Percentiles rank a stretch among this genome's conserved stretches.
Conservation (phyloP, 495 filamentous ascomycete genomes). For the Penicillium bovifimosum region DNA sequence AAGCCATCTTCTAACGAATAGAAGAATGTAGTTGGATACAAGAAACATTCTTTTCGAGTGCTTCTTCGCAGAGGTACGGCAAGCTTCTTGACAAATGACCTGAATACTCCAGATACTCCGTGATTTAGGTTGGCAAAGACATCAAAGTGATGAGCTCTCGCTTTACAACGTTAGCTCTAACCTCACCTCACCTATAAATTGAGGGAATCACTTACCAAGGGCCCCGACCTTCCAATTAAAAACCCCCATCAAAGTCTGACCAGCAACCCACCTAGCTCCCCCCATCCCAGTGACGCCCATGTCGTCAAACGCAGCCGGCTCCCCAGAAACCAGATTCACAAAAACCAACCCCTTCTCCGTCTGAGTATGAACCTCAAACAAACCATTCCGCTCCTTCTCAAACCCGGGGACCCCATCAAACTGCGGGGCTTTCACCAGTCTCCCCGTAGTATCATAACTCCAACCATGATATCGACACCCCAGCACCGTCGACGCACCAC, state of each 20-base stretch:
- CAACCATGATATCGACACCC: conserved; percentile 60
- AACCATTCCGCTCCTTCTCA: conserved; percentile 46
- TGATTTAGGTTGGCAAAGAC: conserved; percentile 5
- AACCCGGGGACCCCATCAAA: conserved; percentile 53
- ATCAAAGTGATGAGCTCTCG: background rate
- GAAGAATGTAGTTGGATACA: conserved; percentile 14
- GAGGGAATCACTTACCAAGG: conserved; percentile 14
- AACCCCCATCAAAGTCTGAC: conserved; percentile 30
- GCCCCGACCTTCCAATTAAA: conserved; percentile 47
- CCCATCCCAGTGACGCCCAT: conserved; percentile 4
- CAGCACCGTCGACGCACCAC: conserved; percentile 46
- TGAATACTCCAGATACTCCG: background rate
- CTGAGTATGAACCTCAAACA: conserved; percentile 40
- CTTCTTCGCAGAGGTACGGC: background rate
- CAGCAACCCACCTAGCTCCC: conserved; percentile 27
- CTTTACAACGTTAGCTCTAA: conserved; percentile 2
- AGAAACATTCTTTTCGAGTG: background rate
- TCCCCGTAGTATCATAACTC: conserved; percentile 52
- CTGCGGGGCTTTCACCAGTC: conserved; percentile 53
- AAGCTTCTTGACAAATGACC: conserved; percentile 6
- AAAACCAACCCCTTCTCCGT: conserved; percentile 34
- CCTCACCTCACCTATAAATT: background rate
- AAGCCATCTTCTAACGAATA: conserved; percentile 16
- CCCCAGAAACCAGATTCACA: conserved; percentile 37
- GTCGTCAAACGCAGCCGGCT: conserved; percentile 8